A percentile compares a stretch with the other conserved stretches of the same genome.
These are phyloP conservation scores for Spinellus fusiger DNA, from an alignment of 192 early-diverging fungal genomes.

Conservation along the genomic window DNA sequence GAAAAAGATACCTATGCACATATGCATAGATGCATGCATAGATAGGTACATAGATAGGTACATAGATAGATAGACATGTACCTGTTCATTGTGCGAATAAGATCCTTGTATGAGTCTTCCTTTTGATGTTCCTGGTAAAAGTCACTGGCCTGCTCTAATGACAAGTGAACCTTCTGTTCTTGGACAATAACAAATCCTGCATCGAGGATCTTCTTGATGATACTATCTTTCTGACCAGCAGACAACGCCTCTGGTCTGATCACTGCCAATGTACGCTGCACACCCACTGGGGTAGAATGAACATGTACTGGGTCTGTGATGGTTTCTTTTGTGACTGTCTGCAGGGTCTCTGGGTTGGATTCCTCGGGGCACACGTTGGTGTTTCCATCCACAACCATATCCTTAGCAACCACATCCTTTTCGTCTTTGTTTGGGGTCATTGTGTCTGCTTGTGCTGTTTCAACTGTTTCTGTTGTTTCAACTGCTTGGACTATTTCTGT, in stretches of 20 bases:
- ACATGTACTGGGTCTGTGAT: no score
- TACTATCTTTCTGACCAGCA: no score
- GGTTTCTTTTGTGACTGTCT: no score
- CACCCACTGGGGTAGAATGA: background rate
- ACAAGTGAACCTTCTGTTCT: constrained; percentile 35
- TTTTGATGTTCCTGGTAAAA: constrained; percentile 32
- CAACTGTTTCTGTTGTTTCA: no score
- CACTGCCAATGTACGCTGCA: constrained; percentile 46
- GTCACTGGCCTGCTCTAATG: constrained; percentile 28
- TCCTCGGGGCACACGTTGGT: no score
- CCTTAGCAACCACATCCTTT: no score
- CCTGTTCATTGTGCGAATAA: constrained; percentile 43
- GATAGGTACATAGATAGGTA: background rate
- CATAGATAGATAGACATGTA: constrained; percentile 10
- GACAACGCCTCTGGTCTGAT: no score
- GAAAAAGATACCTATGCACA: background rate
- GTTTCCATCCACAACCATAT: no score
- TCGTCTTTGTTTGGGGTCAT: no score
- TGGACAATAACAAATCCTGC: constrained; percentile 36
- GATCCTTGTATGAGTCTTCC: constrained; percentile 18
- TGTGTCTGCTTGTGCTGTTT: no score
- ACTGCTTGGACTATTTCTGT: no score
- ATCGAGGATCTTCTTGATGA: constrained; percentile 38
- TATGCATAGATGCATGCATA: background rate
- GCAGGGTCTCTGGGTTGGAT: no score